Evolutionary conservation across 768 basidiomycete species (phyloP).

Genomic region (Russula ochroleuca): DNA sequence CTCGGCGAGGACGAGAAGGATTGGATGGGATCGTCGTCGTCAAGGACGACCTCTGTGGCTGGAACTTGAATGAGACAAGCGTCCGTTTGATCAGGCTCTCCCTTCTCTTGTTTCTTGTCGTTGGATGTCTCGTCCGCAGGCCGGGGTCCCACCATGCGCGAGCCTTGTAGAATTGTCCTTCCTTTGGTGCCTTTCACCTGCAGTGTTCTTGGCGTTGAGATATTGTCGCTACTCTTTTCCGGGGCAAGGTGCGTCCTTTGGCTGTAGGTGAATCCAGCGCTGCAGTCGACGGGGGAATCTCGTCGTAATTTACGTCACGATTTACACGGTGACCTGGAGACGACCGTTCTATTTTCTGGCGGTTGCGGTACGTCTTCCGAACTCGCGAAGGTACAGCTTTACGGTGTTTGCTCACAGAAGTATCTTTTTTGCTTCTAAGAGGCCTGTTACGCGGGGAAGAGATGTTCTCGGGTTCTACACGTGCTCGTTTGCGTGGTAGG

Average conservation of each 20-base stretch:
- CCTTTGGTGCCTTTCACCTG: conserved; percentile 10
- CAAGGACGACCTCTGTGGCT: not conserved
- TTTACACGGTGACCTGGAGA: conserved; percentile 5
- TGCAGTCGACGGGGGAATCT: conserved; percentile 20
- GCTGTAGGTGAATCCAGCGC: not conserved
- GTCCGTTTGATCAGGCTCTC: not conserved
- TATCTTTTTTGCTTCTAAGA: conserved; percentile 7
- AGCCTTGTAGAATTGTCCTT: not conserved
- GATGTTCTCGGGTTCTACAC: conserved; percentile 1
- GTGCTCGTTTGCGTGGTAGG: conserved; percentile 12
- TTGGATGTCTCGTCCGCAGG: not conserved
- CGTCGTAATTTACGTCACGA: conserved; percentile 25
- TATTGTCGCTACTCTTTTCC: not conserved
- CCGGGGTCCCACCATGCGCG: not conserved
- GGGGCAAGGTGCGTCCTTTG: not conserved
- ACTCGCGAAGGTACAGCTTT: conserved; percentile 6
- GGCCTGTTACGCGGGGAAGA: conserved; percentile 4
- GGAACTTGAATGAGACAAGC: conserved; percentile 3
- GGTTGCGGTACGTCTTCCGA: conserved; percentile 23
- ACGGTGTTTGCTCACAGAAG: not conserved
- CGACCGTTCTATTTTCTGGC: conserved; percentile 9
- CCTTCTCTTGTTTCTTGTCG: not conserved
- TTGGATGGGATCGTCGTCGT: conserved; percentile 21
- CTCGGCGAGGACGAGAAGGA: conserved; percentile 20
- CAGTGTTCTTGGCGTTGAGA: not conserved